Base-by-base conservation (phyloP, 2,329 filamentous ascomycete genomes). In the Trichoderma sp. region DNA sequence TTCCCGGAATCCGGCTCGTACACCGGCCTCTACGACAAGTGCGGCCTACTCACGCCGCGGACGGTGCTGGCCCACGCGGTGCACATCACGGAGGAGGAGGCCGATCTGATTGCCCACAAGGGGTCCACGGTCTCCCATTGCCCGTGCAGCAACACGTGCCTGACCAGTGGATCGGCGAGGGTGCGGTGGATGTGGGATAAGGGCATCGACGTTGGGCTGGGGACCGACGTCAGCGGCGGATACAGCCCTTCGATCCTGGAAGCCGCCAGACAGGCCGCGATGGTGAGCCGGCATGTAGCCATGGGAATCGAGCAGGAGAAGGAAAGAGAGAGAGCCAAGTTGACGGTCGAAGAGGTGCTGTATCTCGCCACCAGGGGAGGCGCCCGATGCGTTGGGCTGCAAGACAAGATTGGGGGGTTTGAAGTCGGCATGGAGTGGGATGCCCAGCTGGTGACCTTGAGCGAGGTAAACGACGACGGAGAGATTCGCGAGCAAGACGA, bases 351-450 rank as follows among this genome's bases (percentile, higher is more conserved):
- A 68, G 94, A 99, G 78, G 92, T 89, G 15, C 76, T 99, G 64
- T 96, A 92, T 76, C 85, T 99, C 0, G 94, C 90, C 0, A 99
- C 95, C 1, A 81, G 88, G n/a, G 95, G 95, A 12, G 95, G 95
- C 0, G 95, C 95, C 0, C 84, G 86, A 37, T 92, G 95, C 1
- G 86, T 98, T 0, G 92, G 93, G 0, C 82, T 98, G 70, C 85
- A 84, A 48, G 84, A 87, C 9, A 86, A 82, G 68, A 84, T 98
- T 17, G 95, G 95, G 3, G 89, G 84, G 0, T 98, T 98, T 76
- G 92, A 92, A 71, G 85, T 90, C 1, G 95, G 94, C 0, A 95
- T 90, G 89, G 87, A 92, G 71, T 98, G 90, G 87, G 95, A 99
- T 83, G 93, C 92, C 68, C 93, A 97, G 83, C 83, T 97, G 73